Conservation (phyloP, 2,329 filamentous ascomycete species). For the Ophiosphaerella herpotricha region DNA sequence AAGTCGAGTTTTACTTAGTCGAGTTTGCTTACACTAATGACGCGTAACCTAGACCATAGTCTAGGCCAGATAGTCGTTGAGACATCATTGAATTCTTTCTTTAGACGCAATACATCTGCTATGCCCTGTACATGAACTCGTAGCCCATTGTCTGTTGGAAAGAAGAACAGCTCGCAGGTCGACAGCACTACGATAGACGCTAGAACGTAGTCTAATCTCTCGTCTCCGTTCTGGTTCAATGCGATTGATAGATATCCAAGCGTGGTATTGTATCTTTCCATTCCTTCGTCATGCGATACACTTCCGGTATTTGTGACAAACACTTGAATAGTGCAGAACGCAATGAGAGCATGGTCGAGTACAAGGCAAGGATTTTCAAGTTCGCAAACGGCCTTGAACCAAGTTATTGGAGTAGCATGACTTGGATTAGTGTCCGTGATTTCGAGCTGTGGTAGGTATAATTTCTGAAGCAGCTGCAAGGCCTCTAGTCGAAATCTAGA, state of each 20-base stretch:
- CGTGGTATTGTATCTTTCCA: background rate
- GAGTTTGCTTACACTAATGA: background rate
- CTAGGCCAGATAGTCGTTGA: background rate
- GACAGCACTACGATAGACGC: constrained; percentile 8
- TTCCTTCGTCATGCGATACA: constrained; percentile 1
- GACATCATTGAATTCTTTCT: background rate
- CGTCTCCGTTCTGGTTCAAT: background rate
- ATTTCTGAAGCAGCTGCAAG: background rate
- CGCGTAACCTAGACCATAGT: background rate
- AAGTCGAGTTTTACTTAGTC: background rate
- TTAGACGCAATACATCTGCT: constrained; percentile 4
- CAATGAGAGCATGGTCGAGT: constrained; percentile 5
- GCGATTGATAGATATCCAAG: background rate
- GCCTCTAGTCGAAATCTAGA: background rate
- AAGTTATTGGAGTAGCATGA: background rate
- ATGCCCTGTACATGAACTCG: constrained; percentile 5
- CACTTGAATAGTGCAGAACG: constrained; percentile 9
- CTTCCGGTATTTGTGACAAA: constrained; percentile 1
- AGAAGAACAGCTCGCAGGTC: constrained; percentile 10
- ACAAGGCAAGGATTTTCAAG: background rate
- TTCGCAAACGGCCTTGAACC: constrained; percentile 5
- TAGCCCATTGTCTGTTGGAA: constrained; percentile 1
- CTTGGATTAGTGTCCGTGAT: background rate
- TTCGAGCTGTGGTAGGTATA: background rate
- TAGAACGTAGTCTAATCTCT: constrained; percentile 1